A percentile compares a stretch with the other conserved stretches of the same genome.
Evolutionary conservation across 768 basidiomycete species (phyloP).

Genomic region (Amanita muscaria): DNA sequence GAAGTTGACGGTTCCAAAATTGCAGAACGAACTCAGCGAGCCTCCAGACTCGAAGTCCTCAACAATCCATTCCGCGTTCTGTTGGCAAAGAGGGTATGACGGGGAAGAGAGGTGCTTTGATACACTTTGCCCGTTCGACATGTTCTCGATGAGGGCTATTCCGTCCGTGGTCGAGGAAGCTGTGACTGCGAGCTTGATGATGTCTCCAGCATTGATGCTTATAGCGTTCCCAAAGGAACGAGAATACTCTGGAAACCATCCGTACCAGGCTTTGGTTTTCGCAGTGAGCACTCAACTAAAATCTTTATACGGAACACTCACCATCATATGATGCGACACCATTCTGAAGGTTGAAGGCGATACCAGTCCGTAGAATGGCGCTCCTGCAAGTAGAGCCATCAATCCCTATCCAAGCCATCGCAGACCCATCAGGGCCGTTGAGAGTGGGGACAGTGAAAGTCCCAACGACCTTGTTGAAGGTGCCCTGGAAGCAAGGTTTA

Average conservation of each 20-base stretch:
- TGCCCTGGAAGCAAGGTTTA: neutral
- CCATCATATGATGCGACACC: neutral
- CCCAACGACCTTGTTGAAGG: neutral
- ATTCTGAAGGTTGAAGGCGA: neutral
- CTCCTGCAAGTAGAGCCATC: neutral
- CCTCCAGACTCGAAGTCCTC: neutral
- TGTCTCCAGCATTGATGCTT: neutral
- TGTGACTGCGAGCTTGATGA: neutral
- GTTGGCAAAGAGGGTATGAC: neutral
- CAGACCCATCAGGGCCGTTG: neutral
- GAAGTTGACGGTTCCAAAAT: neutral
- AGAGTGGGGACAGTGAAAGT: neutral
- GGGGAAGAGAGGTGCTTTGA: neutral
- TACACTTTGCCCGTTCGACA: neutral
- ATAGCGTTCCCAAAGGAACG: neutral
- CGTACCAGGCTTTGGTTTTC: neutral
- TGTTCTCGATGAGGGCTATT: neutral
- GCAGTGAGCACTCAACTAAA: too few species aligned
- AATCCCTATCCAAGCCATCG: neutral
- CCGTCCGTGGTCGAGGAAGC: neutral
- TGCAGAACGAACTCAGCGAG: neutral
- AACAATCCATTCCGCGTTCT: constrained; percentile 1
- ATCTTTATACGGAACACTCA: neutral
- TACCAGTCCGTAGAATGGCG: constrained; percentile 1
- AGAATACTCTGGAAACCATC: neutral